Base-by-base conservation (phyloP, 1,139 yeast genomes). In the Geotrichum restrictum region DNA sequence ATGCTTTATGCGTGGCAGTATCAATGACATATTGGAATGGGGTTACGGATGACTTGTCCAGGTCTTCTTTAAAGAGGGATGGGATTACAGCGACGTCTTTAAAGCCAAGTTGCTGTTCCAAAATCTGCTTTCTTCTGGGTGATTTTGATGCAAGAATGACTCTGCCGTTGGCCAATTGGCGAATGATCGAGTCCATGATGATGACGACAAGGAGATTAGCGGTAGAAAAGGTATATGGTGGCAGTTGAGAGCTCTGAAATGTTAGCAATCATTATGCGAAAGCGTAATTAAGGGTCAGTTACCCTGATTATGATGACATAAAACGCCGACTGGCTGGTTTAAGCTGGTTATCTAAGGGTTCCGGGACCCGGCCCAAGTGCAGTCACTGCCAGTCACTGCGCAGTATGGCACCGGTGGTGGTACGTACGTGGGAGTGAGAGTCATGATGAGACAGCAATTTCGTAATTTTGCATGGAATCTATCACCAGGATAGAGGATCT, bases 91-190 rank as follows among this genome's bases (percentile, higher is more conserved):
- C 68, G 24, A 78, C 68, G 34, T 82, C 65, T 1, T 68, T 54
- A 48, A 91, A 69, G 0, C 89, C 89, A 60, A 91, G 70, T 62
- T 85, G 83, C 14, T 69, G 62, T 44, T 61, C 58, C 36, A 93
- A 65, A 21, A 93, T 84, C 56, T 86, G 87, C 51, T 72, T 70
- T 53, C 98, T 72, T 56, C 97, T 75, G 1, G 95, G 94, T 0
- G 97, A 89, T 1, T 86, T 77, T 1, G 96, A 88, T 1, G 96
- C 97, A 13, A 93, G 73, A 1, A 88, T 72, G 22, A 88, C 72
- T 36, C 71, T 36, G 6, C 58, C 59, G 6, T 52, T 45, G 29
- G 52, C 27, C 31, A 52, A 29, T 34, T 51, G 54, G 14, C 32
- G 44, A 29, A 47, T 40, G 14, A 51, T 36, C n/a, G 36, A 27